Conservation (phyloP, 441 rosid species). For the Euphorbia corollata region DNA sequence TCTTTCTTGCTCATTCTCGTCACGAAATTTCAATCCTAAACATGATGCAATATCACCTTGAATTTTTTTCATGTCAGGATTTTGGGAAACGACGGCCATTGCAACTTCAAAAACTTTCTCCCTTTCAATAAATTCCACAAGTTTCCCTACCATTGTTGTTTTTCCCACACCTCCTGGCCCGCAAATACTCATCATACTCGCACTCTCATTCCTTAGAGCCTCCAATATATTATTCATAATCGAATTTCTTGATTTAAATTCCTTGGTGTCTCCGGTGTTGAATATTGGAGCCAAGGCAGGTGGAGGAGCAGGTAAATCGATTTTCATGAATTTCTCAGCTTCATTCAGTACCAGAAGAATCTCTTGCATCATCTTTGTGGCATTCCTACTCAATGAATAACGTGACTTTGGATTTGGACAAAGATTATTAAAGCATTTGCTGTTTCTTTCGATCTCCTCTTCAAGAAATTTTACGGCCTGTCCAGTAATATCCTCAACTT, state of each 20-base stretch:
- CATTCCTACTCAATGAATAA: too few relatives aligned
- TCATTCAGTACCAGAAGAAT: too few relatives aligned
- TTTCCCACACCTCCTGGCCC: background rate
- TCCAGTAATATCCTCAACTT: too few relatives aligned
- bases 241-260: background rate
- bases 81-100: background rate
- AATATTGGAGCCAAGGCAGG: background rate
- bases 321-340: too few relatives aligned
- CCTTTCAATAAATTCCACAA: background rate
- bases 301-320: background rate
- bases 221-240: background rate
- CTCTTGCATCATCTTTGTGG: too few relatives aligned
- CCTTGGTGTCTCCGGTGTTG: background rate
- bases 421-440: too few relatives aligned
- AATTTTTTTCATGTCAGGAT: constrained; percentile 3
- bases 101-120: background rate
- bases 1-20: too few relatives aligned
- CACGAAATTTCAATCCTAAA: too few relatives aligned
- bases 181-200: background rate
- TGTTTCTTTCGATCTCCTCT: too few relatives aligned
- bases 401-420: too few relatives aligned
- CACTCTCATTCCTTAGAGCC: background rate
- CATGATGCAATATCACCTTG: too few relatives aligned
- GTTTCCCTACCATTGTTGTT: background rate
- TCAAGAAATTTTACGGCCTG: too few relatives aligned